phyloP scores from a whole-genome alignment of 768 basidiomycete species.

The Cystofilobasidium macerans region DNA sequence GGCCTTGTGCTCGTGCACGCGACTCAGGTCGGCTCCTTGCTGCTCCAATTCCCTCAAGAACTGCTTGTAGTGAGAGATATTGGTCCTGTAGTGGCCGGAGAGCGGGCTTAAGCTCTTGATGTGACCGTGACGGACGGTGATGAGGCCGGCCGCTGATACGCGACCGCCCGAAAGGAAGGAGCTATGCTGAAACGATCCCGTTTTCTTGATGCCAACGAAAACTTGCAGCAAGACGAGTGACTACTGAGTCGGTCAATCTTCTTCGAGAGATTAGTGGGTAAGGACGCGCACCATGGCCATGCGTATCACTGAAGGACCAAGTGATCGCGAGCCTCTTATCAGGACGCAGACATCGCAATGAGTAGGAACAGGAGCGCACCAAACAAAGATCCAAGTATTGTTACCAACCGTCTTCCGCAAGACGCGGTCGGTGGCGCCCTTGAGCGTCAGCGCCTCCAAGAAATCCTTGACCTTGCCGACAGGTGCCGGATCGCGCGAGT shows the following conservation, averaged over 20 bases:
- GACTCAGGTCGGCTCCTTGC: neutral
- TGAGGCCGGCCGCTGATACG: conserved; percentile 56
- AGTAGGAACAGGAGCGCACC: conserved; percentile 45
- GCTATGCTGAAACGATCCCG: conserved; percentile 57
- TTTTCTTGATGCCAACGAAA: conserved; percentile 57
- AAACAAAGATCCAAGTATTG: conserved; percentile 60
- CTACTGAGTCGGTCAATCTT: too few relatives aligned
- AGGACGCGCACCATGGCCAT: neutral
- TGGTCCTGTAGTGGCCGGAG: conserved; percentile 58
- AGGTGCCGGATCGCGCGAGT: conserved; percentile 30
- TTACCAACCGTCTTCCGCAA: conserved; percentile 49
- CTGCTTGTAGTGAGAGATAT: conserved; percentile 38
- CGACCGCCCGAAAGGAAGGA: conserved; percentile 43
- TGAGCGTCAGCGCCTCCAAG: conserved; percentile 43
- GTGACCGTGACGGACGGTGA: conserved; percentile 52
- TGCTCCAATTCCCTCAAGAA: neutral
- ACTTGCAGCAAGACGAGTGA: conserved; percentile 42
- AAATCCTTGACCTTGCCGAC: conserved; percentile 34
- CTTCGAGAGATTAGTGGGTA: too few relatives aligned
- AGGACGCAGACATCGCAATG: too few relatives aligned
- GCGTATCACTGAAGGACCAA: neutral
- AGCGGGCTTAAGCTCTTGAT: conserved; percentile 55
- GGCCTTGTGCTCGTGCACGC: neutral
- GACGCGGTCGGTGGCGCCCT: conserved; percentile 48
- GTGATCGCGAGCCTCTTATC: too few relatives aligned